phyloP scores from a whole-genome alignment of 306 rosid genomes.

The Sophora flavescens region DNA sequence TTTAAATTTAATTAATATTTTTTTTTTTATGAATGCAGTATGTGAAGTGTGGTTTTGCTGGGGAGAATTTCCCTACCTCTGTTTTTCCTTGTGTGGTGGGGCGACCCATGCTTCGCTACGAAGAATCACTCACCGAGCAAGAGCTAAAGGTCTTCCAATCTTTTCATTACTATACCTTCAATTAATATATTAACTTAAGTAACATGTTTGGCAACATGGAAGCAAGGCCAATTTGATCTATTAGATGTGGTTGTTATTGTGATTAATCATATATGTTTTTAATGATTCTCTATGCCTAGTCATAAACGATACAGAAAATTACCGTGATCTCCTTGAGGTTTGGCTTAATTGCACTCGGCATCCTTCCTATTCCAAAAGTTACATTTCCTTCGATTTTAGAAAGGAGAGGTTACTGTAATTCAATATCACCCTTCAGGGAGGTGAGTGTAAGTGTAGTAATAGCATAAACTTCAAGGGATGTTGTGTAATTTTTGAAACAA shows the following conservation, averaged over 20 bases:
- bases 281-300: background rate
- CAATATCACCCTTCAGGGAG: too few species aligned
- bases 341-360: too few species aligned
- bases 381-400: too few species aligned
- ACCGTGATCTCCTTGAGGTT: too few species aligned
- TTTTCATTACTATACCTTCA: background rate
- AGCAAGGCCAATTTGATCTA: background rate
- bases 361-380: too few species aligned
- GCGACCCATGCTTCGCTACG: slow-evolving; percentile 96
- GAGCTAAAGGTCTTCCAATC: slow-evolving; percentile 66
- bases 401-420: too few species aligned
- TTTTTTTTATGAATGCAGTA: slow-evolving; percentile 61
- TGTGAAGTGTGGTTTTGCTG: slow-evolving; percentile 96
- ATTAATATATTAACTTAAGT: too few species aligned
- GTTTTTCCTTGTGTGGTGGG: slow-evolving; percentile 99
- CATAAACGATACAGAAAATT: too few species aligned
- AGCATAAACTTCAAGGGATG: too few species aligned
- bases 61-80: slow-evolving; percentile 96
- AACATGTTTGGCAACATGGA: background rate
- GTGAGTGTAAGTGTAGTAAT: too few species aligned
- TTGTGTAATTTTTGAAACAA: too few species aligned
- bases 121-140: slow-evolving; percentile 93
- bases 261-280: slow-evolving; percentile 1
- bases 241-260: slow-evolving; percentile 19
- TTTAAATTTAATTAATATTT: too few species aligned